Conservation (phyloP, 2,329 filamentous ascomycete species). For the Sporothrix dimorphospora region DNA sequence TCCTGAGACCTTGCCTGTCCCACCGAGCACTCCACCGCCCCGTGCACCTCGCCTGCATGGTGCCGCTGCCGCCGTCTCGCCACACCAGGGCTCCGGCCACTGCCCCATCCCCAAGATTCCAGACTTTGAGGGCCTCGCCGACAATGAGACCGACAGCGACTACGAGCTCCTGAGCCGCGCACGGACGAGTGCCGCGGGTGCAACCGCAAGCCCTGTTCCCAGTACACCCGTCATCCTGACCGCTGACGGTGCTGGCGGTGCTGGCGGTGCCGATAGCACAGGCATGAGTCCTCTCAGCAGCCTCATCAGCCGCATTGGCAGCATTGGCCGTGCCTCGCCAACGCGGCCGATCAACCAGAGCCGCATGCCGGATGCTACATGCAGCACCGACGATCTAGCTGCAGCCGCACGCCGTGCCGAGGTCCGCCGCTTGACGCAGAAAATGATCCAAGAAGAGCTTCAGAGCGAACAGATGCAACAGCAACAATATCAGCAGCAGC, state of each 20-base stretch:
- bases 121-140: slow-evolving; percentile 36
- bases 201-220: background rate
- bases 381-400: slow-evolving; percentile 54
- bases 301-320: slow-evolving; percentile 51
- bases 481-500: background rate
- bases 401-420: slow-evolving; percentile 57
- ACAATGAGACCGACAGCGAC: slow-evolving; percentile 49
- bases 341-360: slow-evolving; percentile 47
- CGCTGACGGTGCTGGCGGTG: background rate
- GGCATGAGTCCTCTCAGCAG: slow-evolving; percentile 45
- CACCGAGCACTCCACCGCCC: slow-evolving; percentile 2
- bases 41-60: background rate
- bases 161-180: slow-evolving; percentile 38
- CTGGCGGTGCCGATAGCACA: background rate
- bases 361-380: slow-evolving; percentile 47
- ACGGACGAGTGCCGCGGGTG: background rate
- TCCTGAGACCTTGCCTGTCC: background rate
- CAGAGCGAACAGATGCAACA: slow-evolving; percentile 46
- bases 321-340: slow-evolving; percentile 52
- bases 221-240: slow-evolving; percentile 3
- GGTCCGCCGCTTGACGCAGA: slow-evolving; percentile 57
- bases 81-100: background rate
- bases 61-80: background rate
- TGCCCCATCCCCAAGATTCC: slow-evolving; percentile 29
- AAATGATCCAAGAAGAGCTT: slow-evolving; percentile 62